Evolutionary conservation across 345 rosid species (phyloP), one percentile per base, ranked within the genome.

Genomic region (Salix dunnii): DNA sequence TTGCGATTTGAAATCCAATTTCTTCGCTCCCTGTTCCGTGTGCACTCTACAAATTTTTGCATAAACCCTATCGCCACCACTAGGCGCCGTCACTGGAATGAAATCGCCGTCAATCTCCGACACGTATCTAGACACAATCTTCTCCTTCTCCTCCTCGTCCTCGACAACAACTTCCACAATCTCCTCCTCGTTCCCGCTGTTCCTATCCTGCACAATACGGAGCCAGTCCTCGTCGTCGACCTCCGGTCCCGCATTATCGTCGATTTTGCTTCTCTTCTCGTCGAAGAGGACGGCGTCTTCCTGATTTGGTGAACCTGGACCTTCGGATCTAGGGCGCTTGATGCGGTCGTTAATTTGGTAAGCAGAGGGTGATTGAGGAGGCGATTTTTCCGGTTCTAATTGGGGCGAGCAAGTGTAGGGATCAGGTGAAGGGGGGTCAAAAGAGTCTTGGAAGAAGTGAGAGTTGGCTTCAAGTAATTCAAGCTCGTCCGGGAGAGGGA

Each of bases 21-120:
- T 87, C 84, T 83, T 85, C 74, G 70, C 66, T 35, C 66, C 71
- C 63, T 79, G 85, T 21, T 89, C 91, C 67, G 74, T 76, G 70
- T 83, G 81, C 58, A 79, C 73, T 80, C 91, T 77, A 74, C 85
- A 85, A 43, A 96, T 81, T 87, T 88, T 96, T 12, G 89, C 93
- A 71, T 96, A 96, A 84, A 96, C 93, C 88, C 97, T 89, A 35
- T 92, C 92, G n/a, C 96, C 91, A 21, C 94, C 91, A 68, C 84
- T 85, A 0, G 97, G 96, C 8, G 94, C 94, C 4, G 98, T 96
- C 60, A 96, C 87, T 2, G 98, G 94, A 71, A 96, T 9, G 43
- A 87, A 93, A 69, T 89, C 96, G 5, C 99, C 98, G n/a, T 93
- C 89, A 35, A 96, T 92, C 86, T 86, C 82, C 4, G 92, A 92